These are phyloP conservation scores for Ustilago lituana DNA, from an alignment of 1,284 basidiomycete species.

Conservation along the genomic window DNA sequence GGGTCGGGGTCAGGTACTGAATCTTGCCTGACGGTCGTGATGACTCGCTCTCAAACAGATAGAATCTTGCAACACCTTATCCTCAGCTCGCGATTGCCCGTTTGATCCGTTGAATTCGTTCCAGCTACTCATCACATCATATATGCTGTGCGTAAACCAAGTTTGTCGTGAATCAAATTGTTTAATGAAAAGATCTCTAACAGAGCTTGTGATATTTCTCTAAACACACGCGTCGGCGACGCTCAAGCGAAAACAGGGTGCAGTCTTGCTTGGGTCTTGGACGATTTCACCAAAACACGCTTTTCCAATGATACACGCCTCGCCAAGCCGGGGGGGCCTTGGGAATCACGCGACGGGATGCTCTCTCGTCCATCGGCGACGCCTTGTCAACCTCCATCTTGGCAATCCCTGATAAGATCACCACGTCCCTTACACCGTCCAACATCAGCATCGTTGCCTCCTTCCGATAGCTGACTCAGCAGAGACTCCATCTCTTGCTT, in stretches of 20 bases:
- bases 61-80: too few relatives aligned
- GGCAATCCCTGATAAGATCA: conserved; percentile 4
- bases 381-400: conserved; percentile 31
- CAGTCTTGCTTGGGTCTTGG: too few relatives aligned
- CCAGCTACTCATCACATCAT: too few relatives aligned
- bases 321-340: background rate
- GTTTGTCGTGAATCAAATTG: too few relatives aligned
- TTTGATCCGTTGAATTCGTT: too few relatives aligned
- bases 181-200: too few relatives aligned
- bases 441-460: conserved; percentile 7
- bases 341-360: conserved; percentile 36
- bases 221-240: conserved; percentile 10
- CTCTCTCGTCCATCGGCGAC: conserved; percentile 3
- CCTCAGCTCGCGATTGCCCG: too few relatives aligned
- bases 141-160: too few relatives aligned
- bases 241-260: conserved; percentile 1
- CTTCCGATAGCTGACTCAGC: conserved; percentile 5
- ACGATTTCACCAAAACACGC: conserved; percentile 42
- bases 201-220: too few relatives aligned
- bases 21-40: too few relatives aligned
- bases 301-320: conserved; percentile 25
- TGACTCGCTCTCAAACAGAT: too few relatives aligned
- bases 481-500: conserved; percentile 2
- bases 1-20: too few relatives aligned
- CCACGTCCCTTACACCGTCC: background rate